Percentiles rank a stretch among this genome's conserved stretches.
Conservation (phyloP, 495 filamentous ascomycete species). For the Cairneyella variabilis region DNA sequence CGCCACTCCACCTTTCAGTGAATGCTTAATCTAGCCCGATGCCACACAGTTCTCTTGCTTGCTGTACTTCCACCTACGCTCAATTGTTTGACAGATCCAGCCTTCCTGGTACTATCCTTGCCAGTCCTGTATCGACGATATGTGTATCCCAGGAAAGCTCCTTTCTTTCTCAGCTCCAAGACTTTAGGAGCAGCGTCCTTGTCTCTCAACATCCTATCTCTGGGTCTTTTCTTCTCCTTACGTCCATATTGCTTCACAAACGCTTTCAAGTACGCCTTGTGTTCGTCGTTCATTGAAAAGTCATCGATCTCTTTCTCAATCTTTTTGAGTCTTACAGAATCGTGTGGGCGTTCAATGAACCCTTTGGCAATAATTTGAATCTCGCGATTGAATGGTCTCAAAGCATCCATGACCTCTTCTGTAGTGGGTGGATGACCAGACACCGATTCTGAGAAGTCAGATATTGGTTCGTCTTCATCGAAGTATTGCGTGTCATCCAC, state of each 20-base stretch:
- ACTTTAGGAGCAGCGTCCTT: constrained; percentile 54
- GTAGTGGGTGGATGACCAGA: constrained; percentile 19
- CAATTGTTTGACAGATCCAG: not conserved
- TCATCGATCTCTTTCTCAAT: constrained; percentile 43
- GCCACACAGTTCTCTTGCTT: constrained; percentile 21
- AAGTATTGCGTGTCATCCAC: constrained; percentile 88
- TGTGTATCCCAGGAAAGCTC: constrained; percentile 87
- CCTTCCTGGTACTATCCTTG: not conserved
- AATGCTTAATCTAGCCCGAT: constrained; percentile 26
- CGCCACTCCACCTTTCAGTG: constrained; percentile 11
- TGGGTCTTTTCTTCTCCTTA: constrained; percentile 65
- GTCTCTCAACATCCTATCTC: constrained; percentile 79
- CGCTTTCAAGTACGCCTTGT: constrained; percentile 34
- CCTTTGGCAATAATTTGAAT: constrained; percentile 36
- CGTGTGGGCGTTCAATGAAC: constrained; percentile 39
- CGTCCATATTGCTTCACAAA: constrained; percentile 35
- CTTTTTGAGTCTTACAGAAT: constrained; percentile 37
- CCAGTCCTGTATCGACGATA: constrained; percentile 46
- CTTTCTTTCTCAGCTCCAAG: constrained; percentile 73
- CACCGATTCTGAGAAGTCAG: constrained; percentile 40
- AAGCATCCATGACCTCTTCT: constrained; percentile 24
- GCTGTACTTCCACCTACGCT: constrained; percentile 1
- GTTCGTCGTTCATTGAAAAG: constrained; percentile 25
- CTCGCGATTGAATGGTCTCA: constrained; percentile 32
- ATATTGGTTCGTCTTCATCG: constrained; percentile 71